Evolutionary conservation across 1,139 yeast genomes (phyloP), one percentile per base, ranked within the genome.

Genomic region (Suhomyces coccinellae): DNA sequence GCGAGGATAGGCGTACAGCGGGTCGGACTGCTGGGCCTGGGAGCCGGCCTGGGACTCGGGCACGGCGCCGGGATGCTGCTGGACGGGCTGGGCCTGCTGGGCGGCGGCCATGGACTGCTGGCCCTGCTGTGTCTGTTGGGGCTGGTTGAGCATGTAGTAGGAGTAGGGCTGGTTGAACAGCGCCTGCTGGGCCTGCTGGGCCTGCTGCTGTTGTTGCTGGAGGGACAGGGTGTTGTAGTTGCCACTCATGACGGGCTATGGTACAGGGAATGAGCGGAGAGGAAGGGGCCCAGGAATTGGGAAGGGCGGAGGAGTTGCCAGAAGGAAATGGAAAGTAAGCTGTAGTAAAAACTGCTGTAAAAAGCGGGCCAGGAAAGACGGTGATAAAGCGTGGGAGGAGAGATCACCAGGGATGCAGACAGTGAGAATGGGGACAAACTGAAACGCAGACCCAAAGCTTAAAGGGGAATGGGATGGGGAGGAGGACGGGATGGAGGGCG

Each of bases 111-210:
- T 31, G 41, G 30, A 27, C 16, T 33, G 53, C 48, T 42, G 51
- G 36, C 32, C 26, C 37, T 33, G 41, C 33, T 42, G 45, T 33
- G 46, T 40, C 30, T 41, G 52, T 46, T 45, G 51, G 33, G 35
- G 29, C 39, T 48, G 53, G 40, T 55, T 51, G 47, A 53, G 43
- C 59, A 57, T 55, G 50, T 59, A 60, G 51, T 59, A 60, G 45
- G 52, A 55, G 45, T 58, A 56, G 12, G 61, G 62, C 46, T 58
- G 64, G 50, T 50, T 46, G 39, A 45, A 48, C 42, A 50, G 56
- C 12, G 40, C 44, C 30, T 35, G 41, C 29, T 44, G 47, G 24
- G 43, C 57, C 33, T 53, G 56, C 15, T 36, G 39, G 20, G 20
- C 20, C n/a, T 36, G 39, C 15, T 39, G 44, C 27, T 33, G 37